Evolutionary conservation across 306 rosid genomes (phyloP), one percentile per base, ranked within the genome.

Genomic region (Cyamopsis tetragonoloba): DNA sequence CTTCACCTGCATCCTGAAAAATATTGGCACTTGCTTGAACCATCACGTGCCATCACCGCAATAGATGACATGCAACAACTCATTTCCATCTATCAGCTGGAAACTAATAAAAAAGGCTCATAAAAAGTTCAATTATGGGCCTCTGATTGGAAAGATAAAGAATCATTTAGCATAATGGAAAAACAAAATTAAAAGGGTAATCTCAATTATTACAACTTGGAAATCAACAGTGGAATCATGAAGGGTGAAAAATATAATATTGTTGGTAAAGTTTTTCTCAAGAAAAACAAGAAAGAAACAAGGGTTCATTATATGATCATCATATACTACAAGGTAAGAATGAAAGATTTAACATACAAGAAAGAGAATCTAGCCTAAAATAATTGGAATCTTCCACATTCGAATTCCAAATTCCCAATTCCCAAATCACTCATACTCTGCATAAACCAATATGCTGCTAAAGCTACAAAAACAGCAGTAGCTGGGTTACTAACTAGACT

Each of bases 391-490:
- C 50, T 70, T 46, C 58, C 35, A 62, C 74, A 54, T 15, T n/a
- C n/a, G n/a, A n/a, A n/a, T n/a, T n/a, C n/a, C n/a, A n/a, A n/a
- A n/a, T n/a, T n/a, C n/a, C n/a, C n/a, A n/a, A n/a, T n/a, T n/a
- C 76, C 20, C 19, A 66, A 58, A 72, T 14, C 26, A 78, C 58
- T 59, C 82, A 77, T 41, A 77, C 46, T 86, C 71, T 73, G 76
- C 80, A 78, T 41, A 39, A 7, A 78, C 34, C 70, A 30, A 35
- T 23, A 83, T 37, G 81, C 84, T 47, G 77, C 86, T 43, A 70
- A 75, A 69, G 72, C 67, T 13, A 83, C 78, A 66, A 85, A 81
- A 80, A 44, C 70, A 50, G 74, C 65, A 19, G 65, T 44, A 42
- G 13, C 62, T 30, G 73, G 4, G 46, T 26, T 56, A 61, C 42